These are phyloP conservation scores for Boletus albobrunnescens DNA, from an alignment of 1,284 basidiomycete species.

Conservation along the genomic window DNA sequence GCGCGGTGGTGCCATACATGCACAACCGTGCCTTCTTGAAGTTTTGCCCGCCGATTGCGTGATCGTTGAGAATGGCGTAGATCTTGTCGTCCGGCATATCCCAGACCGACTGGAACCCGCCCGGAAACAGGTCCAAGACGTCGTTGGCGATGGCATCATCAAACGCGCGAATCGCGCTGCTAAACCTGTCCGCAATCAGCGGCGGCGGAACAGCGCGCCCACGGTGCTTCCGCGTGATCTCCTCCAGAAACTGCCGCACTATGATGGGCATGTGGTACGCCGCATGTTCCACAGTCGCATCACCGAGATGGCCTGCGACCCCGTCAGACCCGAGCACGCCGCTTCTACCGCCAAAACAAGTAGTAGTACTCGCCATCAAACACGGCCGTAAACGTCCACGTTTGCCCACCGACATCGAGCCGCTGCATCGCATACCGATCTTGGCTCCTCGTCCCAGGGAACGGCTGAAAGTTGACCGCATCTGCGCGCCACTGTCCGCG, in stretches of 20 bases:
- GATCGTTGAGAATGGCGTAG: constrained; percentile 56
- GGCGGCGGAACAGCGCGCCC: constrained; percentile 39
- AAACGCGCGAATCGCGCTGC: constrained; percentile 53
- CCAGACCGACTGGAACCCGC: constrained; percentile 47
- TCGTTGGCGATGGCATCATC: constrained; percentile 66
- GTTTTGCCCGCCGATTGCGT: constrained; percentile 52
- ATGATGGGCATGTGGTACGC: constrained; percentile 66
- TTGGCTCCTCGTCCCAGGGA: constrained; percentile 44
- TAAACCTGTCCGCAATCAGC: constrained; percentile 52
- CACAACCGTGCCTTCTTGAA: constrained; percentile 61
- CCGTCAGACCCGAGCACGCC: constrained; percentile 2
- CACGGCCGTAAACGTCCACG: constrained; percentile 62
- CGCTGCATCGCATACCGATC: constrained; percentile 59
- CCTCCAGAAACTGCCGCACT: constrained; percentile 51
- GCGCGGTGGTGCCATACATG: constrained; percentile 71
- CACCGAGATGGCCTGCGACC: constrained; percentile 57
- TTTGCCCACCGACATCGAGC: constrained; percentile 50
- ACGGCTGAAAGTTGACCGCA: constrained; percentile 61
- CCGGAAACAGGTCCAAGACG: constrained; percentile 56
- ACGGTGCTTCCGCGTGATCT: constrained; percentile 37
- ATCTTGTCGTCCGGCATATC: constrained; percentile 53
- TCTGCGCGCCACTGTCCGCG: constrained; percentile 45
- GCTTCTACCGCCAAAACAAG: constrained; percentile 15
- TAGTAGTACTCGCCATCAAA: constrained; percentile 60
- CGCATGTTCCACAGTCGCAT: constrained; percentile 64